These are phyloP conservation scores for Mycosphaerella sp. DNA, from an alignment of 2,329 filamentous ascomycete species.

Conservation along the genomic window DNA sequence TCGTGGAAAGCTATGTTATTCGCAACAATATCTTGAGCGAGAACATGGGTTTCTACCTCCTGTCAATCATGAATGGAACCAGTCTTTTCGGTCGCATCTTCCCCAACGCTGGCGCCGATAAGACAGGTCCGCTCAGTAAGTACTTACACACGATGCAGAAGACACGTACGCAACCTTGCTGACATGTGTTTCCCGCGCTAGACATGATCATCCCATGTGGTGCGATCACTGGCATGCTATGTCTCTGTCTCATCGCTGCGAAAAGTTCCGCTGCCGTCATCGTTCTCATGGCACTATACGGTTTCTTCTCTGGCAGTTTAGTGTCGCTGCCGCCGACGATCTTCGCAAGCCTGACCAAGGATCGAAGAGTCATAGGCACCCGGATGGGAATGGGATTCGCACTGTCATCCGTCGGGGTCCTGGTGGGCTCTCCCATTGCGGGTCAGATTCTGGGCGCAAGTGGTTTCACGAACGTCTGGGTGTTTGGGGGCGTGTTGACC, in stretches of 20 bases:
- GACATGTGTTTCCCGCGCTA: not conserved
- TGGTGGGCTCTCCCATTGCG: slow-evolving; percentile 2
- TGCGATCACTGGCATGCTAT: not conserved
- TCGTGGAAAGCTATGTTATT: slow-evolving; percentile 50
- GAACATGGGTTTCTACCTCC: slow-evolving; percentile 56
- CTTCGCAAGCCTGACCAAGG: slow-evolving; percentile 29
- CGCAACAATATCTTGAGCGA: slow-evolving; percentile 32
- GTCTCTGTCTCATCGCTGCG: slow-evolving; percentile 33
- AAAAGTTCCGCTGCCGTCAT: slow-evolving; percentile 31
- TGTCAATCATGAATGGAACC: slow-evolving; percentile 37
- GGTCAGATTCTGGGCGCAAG: slow-evolving; percentile 1
- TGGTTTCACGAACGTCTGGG: not conserved
- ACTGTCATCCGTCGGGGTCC: slow-evolving; percentile 2
- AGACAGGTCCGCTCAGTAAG: slow-evolving; percentile 37
- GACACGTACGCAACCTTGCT: not conserved
- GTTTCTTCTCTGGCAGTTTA: slow-evolving; percentile 40
- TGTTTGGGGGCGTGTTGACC: not conserved
- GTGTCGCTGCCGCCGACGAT: slow-evolving; percentile 39
- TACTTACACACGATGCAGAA: not conserved
- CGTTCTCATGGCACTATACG: slow-evolving; percentile 37
- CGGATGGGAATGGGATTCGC: slow-evolving; percentile 9
- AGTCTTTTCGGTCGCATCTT: slow-evolving; percentile 34
- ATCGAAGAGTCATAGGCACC: slow-evolving; percentile 18
- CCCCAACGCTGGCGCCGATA: slow-evolving; percentile 41
- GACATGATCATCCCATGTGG: slow-evolving; percentile 35